Evolutionary conservation across 1,284 basidiomycete genomes (phyloP).

Genomic region (Rugosomyces carneus): DNA sequence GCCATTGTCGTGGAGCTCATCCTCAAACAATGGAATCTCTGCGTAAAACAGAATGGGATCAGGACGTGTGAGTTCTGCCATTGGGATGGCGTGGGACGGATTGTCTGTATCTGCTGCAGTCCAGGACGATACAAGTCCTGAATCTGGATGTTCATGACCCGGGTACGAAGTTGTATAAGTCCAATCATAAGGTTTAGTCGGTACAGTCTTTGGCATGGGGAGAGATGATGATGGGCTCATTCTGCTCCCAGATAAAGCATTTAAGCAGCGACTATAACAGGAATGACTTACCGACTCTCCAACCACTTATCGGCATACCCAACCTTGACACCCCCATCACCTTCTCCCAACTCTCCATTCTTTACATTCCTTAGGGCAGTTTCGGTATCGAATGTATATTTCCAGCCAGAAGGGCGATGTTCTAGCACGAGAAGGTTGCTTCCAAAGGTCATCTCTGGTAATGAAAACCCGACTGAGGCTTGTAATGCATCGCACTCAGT

Average conservation of each 20-base stretch:
- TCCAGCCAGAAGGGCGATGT: conserved; percentile 57
- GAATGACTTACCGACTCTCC: conserved; percentile 65
- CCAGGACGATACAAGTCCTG: conserved; percentile 34
- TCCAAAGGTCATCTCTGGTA: conserved; percentile 98
- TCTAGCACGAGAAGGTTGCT: conserved; percentile 72
- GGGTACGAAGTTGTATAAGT: conserved; percentile 91
- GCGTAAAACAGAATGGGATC: conserved; percentile 96
- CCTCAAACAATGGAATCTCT: conserved; percentile 88
- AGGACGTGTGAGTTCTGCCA: conserved; percentile 78
- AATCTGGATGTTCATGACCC: conserved; percentile 44
- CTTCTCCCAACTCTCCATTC: conserved; percentile 67
- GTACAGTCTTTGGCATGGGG: conserved; percentile 67
- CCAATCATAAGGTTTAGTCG: conserved; percentile 94
- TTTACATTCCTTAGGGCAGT: conserved; percentile 74
- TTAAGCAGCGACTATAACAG: conserved; percentile 3
- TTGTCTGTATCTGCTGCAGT: conserved; percentile 46
- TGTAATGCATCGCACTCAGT: conserved; percentile 68
- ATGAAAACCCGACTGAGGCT: conserved; percentile 60
- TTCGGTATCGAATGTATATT: conserved; percentile 63
- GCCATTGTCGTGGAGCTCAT: conserved; percentile 93
- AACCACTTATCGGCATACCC: conserved; percentile 94
- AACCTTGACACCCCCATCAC: conserved; percentile 89
- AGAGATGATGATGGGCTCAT: conserved; percentile 58
- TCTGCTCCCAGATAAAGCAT: conserved; percentile 27
- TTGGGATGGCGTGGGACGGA: conserved; percentile 62